Evolutionary conservation across 2,329 filamentous ascomycete species (phyloP).

Genomic region (Fusarium tuaranense): DNA sequence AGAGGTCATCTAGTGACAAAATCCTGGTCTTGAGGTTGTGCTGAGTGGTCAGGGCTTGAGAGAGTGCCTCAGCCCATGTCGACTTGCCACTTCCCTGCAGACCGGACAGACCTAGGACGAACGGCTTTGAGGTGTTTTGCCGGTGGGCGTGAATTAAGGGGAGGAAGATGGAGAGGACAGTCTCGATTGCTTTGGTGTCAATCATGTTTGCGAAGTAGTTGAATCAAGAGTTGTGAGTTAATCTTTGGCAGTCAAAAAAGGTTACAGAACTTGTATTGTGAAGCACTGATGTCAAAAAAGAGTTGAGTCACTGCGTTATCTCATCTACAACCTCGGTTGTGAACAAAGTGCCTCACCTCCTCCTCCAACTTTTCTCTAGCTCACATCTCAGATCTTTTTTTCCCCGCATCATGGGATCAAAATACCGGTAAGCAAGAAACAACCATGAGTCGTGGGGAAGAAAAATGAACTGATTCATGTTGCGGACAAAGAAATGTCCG

Average conservation of each 20-base stretch:
- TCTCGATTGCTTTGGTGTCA: slow-evolving; percentile 32
- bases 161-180: slow-evolving; percentile 32
- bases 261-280: background rate
- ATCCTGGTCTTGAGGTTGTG: slow-evolving; percentile 33
- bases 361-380: background rate
- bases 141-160: slow-evolving; percentile 30
- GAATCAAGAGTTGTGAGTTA: background rate
- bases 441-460: background rate
- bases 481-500: slow-evolving; percentile 19
- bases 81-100: slow-evolving; percentile 44
- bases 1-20: slow-evolving; percentile 38
- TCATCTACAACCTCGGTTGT: background rate
- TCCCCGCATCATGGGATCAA: background rate
- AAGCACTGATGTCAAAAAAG: background rate
- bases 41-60: slow-evolving; percentile 19
- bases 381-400: background rate
- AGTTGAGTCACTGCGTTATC: background rate
- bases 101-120: slow-evolving; percentile 39
- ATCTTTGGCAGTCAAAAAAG: background rate
- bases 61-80: slow-evolving; percentile 41
- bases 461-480: background rate
- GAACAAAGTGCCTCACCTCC: slow-evolving; percentile 4
- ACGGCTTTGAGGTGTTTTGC: slow-evolving; percentile 23
- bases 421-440: background rate
- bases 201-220: slow-evolving; percentile 27